A percentile compares a stretch with the other conserved stretches of the same genome.
These are phyloP conservation scores for Rhodotorula sp. DNA, from an alignment of 1,284 basidiomycete species.

Conservation along the genomic window DNA sequence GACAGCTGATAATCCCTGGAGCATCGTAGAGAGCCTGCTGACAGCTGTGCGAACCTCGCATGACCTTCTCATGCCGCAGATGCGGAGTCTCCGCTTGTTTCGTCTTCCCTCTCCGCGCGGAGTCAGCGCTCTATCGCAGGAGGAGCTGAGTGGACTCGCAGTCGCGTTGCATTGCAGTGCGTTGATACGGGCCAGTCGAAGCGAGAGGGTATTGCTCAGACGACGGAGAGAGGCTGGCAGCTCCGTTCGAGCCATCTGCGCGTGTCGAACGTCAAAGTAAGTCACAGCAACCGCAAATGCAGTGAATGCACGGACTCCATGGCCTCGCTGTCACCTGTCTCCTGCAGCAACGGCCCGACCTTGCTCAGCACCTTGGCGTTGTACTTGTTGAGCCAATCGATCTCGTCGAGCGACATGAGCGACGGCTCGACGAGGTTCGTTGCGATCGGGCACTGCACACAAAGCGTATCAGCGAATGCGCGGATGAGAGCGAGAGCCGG, in stretches of 20 bases:
- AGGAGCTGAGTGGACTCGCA: no score
- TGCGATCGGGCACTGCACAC: conserved; percentile 73
- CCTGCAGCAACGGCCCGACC: conserved; percentile 69
- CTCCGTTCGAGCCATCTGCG: conserved; percentile 59
- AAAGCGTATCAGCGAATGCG: background rate
- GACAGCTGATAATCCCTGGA: no score
- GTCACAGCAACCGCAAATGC: background rate
- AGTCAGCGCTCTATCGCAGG: no score
- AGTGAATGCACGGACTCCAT: conserved; percentile 53
- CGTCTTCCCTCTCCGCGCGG: no score
- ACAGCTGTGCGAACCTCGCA: no score
- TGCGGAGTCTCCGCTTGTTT: no score
- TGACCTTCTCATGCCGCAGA: no score
- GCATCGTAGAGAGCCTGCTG: no score
- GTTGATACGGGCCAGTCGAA: no score
- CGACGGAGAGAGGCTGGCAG: background rate
- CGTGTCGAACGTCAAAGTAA: no score
- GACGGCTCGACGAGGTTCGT: conserved; percentile 70
- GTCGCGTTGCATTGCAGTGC: no score
- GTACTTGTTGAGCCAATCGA: conserved; percentile 79
- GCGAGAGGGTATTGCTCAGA: background rate
- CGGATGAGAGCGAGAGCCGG: background rate
- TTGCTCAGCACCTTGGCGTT: conserved; percentile 75
- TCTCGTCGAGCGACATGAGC: conserved; percentile 67
- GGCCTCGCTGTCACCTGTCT: conserved; percentile 65